Base-by-base conservation (phyloP, 1,139 yeast species). In the Blastobotrys persicus region DNA sequence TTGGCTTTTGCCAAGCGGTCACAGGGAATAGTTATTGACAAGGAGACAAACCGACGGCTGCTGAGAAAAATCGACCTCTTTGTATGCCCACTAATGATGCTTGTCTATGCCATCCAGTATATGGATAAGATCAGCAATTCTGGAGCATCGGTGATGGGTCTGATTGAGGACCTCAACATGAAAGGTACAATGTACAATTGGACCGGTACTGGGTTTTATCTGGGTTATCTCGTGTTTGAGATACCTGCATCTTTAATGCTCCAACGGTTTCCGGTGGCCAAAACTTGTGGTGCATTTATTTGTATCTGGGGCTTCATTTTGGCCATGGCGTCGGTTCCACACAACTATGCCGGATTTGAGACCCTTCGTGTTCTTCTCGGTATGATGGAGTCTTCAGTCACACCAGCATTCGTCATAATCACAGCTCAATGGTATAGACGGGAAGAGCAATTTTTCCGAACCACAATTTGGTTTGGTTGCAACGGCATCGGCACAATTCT, bases 331-430 rank as follows among this genome's bases (percentile, higher is more conserved):
- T 86, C 84, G 0, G 78, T 76, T 56, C 79, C 75, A 43, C 70
- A 69, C 43, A 78, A 67, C 56, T 81, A 74, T 55, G 78, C 79
- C 17, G 80, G 77, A 12, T 69, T 82, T 44, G 73, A 78, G 17
- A 79, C 77, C 4, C 74, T 83, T 51, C 73, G 87, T 56, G 72
- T 81, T 50, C 68, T 81, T 44, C 71, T 81, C 34, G 87, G 87
- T 54, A 62, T 79, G 37, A 73, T 77, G 47, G 87, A 82, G 66
- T 75, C 81, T 44, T 81, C 85, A 43, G 73, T 83, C 37, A 81
- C 80, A 68, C 85, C 87, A 2, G 67, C 65, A 2, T 59, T 62
- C 31, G 55, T 60, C 34, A 42, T 42, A 9, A 60, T 55, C 46
- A 57, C 60, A 38, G 52, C 65, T 38, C 53, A 65, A 12, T 50